Evolutionary conservation across 2,329 filamentous ascomycete species (phyloP).

Genomic region (Phoma sp.): DNA sequence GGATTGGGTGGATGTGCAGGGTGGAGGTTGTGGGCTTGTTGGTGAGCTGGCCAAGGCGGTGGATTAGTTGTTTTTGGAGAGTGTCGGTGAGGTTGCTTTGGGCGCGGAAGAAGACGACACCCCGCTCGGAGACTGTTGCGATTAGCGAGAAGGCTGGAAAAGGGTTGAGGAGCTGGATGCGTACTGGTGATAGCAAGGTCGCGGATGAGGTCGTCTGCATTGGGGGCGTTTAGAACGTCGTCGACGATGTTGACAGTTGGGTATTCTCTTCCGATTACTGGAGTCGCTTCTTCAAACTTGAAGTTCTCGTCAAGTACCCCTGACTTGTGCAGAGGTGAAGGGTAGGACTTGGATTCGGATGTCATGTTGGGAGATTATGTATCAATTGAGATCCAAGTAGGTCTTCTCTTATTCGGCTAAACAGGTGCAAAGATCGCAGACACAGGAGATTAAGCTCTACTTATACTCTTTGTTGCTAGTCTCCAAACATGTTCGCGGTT

Average conservation of each 20-base stretch:
- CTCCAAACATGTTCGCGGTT: background rate
- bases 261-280: slow-evolving; percentile 67
- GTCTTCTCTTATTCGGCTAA: background rate
- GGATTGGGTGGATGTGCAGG: slow-evolving; percentile 66
- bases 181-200: slow-evolving; percentile 61
- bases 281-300: slow-evolving; percentile 59
- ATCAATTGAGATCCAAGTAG: background rate
- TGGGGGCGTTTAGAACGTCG: slow-evolving; percentile 67
- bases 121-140: slow-evolving; percentile 51
- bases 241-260: slow-evolving; percentile 60
- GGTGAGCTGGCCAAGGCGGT: slow-evolving; percentile 58
- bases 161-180: background rate
- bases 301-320: slow-evolving; percentile 21
- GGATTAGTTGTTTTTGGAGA: slow-evolving; percentile 59
- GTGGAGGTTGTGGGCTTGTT: slow-evolving; percentile 56
- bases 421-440: background rate
- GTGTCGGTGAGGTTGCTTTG: slow-evolving; percentile 57
- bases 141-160: background rate
- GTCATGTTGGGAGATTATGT: background rate
- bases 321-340: slow-evolving; percentile 18
- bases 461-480: background rate
- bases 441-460: too few relatives aligned
- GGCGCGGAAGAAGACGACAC: slow-evolving; percentile 61
- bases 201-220: slow-evolving; percentile 67
- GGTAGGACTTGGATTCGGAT: background rate